A percentile compares a stretch with the other conserved stretches of the same genome.
These are phyloP conservation scores for Diaporthe batatas DNA, from an alignment of 2,329 filamentous ascomycete species.

Conservation along the genomic window DNA sequence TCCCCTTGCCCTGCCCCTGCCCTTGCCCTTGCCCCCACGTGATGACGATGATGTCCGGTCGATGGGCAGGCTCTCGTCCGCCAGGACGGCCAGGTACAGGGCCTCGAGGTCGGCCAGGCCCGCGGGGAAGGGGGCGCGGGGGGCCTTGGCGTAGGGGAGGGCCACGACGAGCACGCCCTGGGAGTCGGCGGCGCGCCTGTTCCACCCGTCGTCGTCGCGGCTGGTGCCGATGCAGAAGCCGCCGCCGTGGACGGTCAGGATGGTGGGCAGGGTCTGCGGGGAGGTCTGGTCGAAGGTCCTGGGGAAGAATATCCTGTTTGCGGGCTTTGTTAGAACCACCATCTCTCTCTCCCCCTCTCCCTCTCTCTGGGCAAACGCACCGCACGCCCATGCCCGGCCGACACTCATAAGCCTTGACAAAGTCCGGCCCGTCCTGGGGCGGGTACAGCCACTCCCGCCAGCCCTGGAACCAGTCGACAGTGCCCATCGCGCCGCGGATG, in stretches of 20 bases:
- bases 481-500: conserved; percentile 29
- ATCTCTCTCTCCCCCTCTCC: no score
- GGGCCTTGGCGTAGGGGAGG: conserved; percentile 64
- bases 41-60: conserved; percentile 49
- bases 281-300: conserved; percentile 50
- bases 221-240: conserved; percentile 61
- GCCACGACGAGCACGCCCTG: conserved; percentile 59
- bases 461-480: conserved; percentile 34
- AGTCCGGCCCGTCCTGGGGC: conserved; percentile 24
- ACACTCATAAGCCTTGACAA: conserved; percentile 37
- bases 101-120: conserved; percentile 61
- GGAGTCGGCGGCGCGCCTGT: conserved; percentile 55
- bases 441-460: conserved; percentile 40
- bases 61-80: conserved; percentile 60
- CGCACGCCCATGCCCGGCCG: conserved; percentile 28
- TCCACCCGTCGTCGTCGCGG: conserved; percentile 61
- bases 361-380: conserved; percentile 5
- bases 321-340: neutral
- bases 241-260: conserved; percentile 66
- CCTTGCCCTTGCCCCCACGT: neutral
- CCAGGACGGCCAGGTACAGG: conserved; percentile 56
- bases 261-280: conserved; percentile 53
- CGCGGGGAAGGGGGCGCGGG: conserved; percentile 58
- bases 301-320: conserved; percentile 57
- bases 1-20: conserved; percentile 21